Conservation (phyloP, 768 basidiomycete species). For the Phaeotremella fagi region DNA sequence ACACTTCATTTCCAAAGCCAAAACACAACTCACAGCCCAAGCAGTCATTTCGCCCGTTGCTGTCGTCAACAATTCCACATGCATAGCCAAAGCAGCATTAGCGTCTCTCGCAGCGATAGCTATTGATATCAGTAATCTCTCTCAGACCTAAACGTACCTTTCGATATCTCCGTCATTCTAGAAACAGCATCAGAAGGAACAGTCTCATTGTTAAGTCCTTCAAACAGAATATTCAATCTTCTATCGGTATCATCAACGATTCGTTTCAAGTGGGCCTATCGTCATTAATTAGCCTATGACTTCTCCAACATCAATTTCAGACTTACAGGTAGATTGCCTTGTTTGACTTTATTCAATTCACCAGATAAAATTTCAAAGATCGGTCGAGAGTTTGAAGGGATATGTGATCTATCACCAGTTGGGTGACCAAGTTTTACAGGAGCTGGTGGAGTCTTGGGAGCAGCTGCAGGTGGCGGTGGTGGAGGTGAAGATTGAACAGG, state of each 20-base stretch:
- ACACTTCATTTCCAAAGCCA: neutral
- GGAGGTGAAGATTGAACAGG: slow-evolving; percentile 27
- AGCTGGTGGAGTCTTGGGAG: slow-evolving; percentile 49
- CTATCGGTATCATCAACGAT: slow-evolving; percentile 82
- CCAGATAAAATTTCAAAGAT: slow-evolving; percentile 64
- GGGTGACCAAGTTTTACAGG: slow-evolving; percentile 58
- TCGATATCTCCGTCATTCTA: slow-evolving; percentile 63
- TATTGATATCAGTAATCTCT: slow-evolving; percentile 43
- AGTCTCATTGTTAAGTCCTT: slow-evolving; percentile 85
- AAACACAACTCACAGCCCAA: slow-evolving; percentile 41
- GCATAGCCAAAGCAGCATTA: slow-evolving; percentile 70
- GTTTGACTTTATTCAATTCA: slow-evolving; percentile 64
- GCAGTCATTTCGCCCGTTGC: slow-evolving; percentile 70
- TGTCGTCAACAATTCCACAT: slow-evolving; percentile 76
- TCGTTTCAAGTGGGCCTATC: slow-evolving; percentile 73
- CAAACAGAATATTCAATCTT: slow-evolving; percentile 77
- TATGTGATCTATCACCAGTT: slow-evolving; percentile 85
- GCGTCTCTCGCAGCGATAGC: slow-evolving; percentile 79
- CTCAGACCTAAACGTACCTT: slow-evolving; percentile 55
- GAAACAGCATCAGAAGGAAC: slow-evolving; percentile 66
- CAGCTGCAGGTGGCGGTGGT: slow-evolving; percentile 39
- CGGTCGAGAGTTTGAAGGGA: slow-evolving; percentile 64
- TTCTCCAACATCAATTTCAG: neutral
- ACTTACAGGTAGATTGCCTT: slow-evolving; percentile 65
- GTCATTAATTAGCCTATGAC: neutral